Evolutionary conservation across 148 eudicot species (phyloP).

Genomic region (Cornus controversa): DNA sequence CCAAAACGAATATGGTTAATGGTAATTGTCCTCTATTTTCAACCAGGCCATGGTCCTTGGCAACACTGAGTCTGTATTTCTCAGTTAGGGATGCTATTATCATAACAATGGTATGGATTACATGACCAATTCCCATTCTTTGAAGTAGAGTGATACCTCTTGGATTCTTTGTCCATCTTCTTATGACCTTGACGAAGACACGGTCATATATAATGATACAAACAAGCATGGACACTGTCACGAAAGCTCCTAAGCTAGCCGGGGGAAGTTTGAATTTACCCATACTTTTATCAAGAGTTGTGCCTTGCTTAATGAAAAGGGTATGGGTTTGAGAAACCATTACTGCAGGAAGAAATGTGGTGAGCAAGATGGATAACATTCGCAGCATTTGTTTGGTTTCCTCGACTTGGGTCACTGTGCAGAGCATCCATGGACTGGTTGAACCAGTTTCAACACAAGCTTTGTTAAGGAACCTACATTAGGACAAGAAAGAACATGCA

Average conservation of each 20-base stretch:
- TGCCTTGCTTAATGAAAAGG: slow-evolving; percentile 28
- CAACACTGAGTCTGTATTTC: slow-evolving; percentile 19
- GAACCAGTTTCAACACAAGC: slow-evolving; percentile 16
- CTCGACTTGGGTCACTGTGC: slow-evolving; percentile 24
- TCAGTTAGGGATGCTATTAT: slow-evolving; percentile 17
- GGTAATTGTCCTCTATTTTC: slow-evolving; percentile 9
- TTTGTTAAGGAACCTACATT: slow-evolving; percentile 21
- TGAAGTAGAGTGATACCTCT: slow-evolving; percentile 31
- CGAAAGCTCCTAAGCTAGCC: slow-evolving; percentile 16
- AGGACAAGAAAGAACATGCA: background rate
- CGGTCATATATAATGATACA: slow-evolving; percentile 16
- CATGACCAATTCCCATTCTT: slow-evolving; percentile 26
- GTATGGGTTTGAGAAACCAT: slow-evolving; percentile 24
- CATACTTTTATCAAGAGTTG: slow-evolving; percentile 16
- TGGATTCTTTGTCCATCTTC: slow-evolving; percentile 22
- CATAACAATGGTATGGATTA: slow-evolving; percentile 18
- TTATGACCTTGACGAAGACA: slow-evolving; percentile 4
- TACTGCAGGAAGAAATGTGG: slow-evolving; percentile 17
- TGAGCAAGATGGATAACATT: slow-evolving; percentile 17
- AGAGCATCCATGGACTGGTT: slow-evolving; percentile 17
- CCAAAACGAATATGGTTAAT: slow-evolving; percentile 3
- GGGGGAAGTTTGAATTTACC: slow-evolving; percentile 16
- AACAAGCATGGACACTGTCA: slow-evolving; percentile 18
- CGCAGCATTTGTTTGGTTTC: slow-evolving; percentile 25
- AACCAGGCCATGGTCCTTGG: slow-evolving; percentile 13